phyloP scores from a whole-genome alignment of 768 basidiomycete species.

The Termitomyces sp. region DNA sequence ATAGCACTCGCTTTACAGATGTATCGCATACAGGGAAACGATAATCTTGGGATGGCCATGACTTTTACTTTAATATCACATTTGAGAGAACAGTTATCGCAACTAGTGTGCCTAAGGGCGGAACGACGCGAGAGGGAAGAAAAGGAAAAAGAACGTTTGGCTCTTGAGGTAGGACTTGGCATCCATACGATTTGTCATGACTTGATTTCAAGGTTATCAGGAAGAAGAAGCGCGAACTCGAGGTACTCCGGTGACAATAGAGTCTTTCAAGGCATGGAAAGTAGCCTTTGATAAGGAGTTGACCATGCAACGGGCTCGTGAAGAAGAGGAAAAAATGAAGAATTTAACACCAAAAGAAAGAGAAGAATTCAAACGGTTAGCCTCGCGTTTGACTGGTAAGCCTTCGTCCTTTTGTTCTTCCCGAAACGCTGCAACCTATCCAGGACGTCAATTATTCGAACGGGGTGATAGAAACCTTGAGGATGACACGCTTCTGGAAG shows the following conservation, averaged over 20 bases:
- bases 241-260: constrained; percentile 86
- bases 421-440: neutral
- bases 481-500: constrained; percentile 79
- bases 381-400: constrained; percentile 64
- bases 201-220: constrained; percentile 30
- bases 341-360: constrained; percentile 71
- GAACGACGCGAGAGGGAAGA: constrained; percentile 55
- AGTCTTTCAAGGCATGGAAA: constrained; percentile 81
- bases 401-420: neutral
- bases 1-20: constrained; percentile 1
- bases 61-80: constrained; percentile 90
- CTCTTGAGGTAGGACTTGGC: constrained; percentile 55
- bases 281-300: constrained; percentile 70
- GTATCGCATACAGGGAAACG: constrained; percentile 52
- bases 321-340: constrained; percentile 74
- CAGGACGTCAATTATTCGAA: constrained; percentile 93
- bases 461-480: constrained; percentile 63
- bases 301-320: constrained; percentile 47
- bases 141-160: constrained; percentile 65
- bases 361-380: constrained; percentile 72
- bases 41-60: constrained; percentile 95
- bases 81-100: constrained; percentile 70
- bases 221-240: constrained; percentile 83
- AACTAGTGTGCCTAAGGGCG: constrained; percentile 53
- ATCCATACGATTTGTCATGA: neutral